Conservation (phyloP, 805 yeast species). For the Lipomyces japonicus region DNA sequence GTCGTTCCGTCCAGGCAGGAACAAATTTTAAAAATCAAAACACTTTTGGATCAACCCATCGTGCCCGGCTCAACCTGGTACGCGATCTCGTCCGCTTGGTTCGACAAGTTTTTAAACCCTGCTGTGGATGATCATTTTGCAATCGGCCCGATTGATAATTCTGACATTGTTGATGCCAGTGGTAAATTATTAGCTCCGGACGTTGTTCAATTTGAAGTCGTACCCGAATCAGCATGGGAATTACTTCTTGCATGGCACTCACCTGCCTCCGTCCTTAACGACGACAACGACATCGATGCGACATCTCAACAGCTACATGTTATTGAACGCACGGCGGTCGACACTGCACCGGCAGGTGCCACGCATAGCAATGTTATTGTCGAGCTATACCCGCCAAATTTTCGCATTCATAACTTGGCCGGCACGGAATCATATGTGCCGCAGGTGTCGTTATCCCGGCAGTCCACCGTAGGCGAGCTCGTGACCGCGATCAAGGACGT, state of each 20-base stretch:
- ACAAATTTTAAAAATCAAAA: conserved; percentile 6
- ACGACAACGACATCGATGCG: not conserved
- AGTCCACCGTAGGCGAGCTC: conserved; percentile 9
- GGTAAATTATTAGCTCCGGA: conserved; percentile 4
- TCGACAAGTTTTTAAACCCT: conserved; percentile 7
- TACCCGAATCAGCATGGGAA: conserved; percentile 24
- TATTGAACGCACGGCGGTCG: conserved; percentile 10
- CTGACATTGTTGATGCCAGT: conserved; percentile 11
- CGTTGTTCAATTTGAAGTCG: conserved; percentile 16
- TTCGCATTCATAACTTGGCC: conserved; percentile 4
- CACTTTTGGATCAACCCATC: conserved; percentile 1
- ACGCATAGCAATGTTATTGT: conserved; percentile 10
- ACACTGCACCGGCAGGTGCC: conserved; percentile 2
- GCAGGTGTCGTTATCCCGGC: conserved; percentile 15
- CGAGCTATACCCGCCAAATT: conserved; percentile 17
- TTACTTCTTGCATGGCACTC: conserved; percentile 20
- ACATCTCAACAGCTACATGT: not conserved
- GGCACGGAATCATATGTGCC: not conserved
- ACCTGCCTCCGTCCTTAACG: conserved; percentile 3
- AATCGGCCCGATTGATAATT: conserved; percentile 26
- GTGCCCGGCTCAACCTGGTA: conserved; percentile 27
- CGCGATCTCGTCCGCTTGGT: conserved; percentile 22
- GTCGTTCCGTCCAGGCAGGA: conserved; percentile 8
- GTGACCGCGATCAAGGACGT: conserved; percentile 9
- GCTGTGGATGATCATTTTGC: conserved; percentile 1